These are phyloP conservation scores for Pseudopithomyces maydicus DNA, from an alignment of 2,329 filamentous ascomycete genomes.

Conservation along the genomic window DNA sequence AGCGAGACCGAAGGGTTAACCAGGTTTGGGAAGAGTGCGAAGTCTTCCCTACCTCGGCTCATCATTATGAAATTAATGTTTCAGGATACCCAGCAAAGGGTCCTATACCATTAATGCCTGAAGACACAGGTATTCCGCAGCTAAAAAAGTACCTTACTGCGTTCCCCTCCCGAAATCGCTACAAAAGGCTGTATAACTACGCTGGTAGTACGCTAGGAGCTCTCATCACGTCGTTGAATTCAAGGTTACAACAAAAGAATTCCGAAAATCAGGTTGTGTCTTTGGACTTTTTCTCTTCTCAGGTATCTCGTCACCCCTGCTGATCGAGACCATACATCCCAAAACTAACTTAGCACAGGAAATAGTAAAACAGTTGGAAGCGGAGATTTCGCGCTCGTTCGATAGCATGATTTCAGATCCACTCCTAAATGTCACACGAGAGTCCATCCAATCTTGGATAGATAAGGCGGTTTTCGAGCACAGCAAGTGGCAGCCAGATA, in stretches of 20 bases:
- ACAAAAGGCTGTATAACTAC: background rate
- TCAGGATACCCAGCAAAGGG: background rate
- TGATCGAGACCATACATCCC: background rate
- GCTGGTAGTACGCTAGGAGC: background rate
- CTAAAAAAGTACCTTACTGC: background rate
- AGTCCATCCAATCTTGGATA: background rate
- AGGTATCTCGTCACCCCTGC: background rate
- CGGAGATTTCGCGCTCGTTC: background rate
- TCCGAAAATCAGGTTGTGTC: background rate
- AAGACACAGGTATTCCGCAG: background rate
- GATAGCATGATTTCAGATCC: background rate
- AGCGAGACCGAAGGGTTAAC: background rate
- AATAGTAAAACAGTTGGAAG: background rate
- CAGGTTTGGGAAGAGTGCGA: background rate
- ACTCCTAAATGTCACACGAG: background rate
- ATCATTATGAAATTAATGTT: background rate
- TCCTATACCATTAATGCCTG: background rate
- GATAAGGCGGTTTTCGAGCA: background rate
- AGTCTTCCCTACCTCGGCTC: background rate
- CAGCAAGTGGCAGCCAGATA: background rate
- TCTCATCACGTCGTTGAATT: background rate
- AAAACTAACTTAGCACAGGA: background rate
- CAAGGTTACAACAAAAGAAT: background rate
- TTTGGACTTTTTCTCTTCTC: background rate
- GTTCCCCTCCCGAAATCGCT: background rate